phyloP scores from a whole-genome alignment of 805 yeast species.

The Wickerhamiella azyma region DNA sequence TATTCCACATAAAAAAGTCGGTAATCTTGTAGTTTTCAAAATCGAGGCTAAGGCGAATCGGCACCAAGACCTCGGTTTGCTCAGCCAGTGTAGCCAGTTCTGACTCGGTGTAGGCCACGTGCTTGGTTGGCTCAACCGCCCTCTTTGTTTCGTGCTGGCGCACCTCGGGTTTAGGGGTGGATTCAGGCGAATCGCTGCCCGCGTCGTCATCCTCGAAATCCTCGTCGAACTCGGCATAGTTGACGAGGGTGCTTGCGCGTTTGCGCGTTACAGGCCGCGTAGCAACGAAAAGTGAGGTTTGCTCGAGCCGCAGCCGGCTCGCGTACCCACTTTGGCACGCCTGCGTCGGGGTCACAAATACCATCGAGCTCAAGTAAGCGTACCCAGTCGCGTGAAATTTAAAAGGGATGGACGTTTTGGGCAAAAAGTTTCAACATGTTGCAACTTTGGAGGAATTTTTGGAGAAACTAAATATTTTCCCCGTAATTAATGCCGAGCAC shows the following conservation, averaged over 20 bases:
- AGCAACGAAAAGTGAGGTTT: constrained; percentile 57
- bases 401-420: background rate
- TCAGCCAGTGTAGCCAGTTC: constrained; percentile 31
- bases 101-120: constrained; percentile 25
- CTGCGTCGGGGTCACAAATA: constrained; percentile 39
- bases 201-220: constrained; percentile 39
- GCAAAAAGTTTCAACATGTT: background rate
- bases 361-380: background rate
- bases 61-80: constrained; percentile 37
- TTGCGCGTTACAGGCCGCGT: constrained; percentile 66
- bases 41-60: constrained; percentile 51
- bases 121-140: constrained; percentile 31
- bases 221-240: constrained; percentile 73
- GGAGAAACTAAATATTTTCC: background rate
- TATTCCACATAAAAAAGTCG: constrained; percentile 65
- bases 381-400: background rate
- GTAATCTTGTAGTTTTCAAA: constrained; percentile 39
- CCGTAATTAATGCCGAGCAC: background rate
- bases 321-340: constrained; percentile 65
- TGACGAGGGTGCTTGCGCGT: constrained; percentile 42
- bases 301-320: constrained; percentile 57
- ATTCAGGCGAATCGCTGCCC: constrained; percentile 10
- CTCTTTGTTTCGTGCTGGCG: constrained; percentile 24
- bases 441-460: background rate
- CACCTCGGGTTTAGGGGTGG: constrained; percentile 17